Conservation (phyloP, 345 rosid species). For the Orychophragmus violaceus region DNA sequence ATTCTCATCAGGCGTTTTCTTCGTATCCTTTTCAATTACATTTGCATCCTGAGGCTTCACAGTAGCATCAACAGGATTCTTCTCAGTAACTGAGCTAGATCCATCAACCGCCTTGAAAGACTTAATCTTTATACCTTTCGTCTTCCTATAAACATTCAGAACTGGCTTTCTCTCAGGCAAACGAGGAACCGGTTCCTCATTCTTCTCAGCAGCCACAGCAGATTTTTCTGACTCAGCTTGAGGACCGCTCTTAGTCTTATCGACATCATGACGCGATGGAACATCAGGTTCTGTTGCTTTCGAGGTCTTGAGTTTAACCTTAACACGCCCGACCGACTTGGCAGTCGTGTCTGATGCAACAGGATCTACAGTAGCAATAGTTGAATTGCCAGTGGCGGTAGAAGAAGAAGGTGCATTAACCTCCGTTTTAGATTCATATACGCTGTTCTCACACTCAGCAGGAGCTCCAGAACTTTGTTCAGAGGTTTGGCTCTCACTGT, state of each 20-base stretch:
- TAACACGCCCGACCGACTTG: constrained; percentile 54
- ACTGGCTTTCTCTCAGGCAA: constrained; percentile 41
- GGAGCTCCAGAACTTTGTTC: constrained; percentile 38
- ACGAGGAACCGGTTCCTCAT: constrained; percentile 54
- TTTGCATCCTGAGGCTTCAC: constrained; percentile 26
- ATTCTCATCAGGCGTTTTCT: constrained; percentile 2
- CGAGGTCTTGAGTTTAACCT: constrained; percentile 74
- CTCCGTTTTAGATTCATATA: constrained; percentile 53
- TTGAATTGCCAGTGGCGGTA: constrained; percentile 54
- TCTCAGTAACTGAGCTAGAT: constrained; percentile 35
- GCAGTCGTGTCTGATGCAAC: constrained; percentile 42
- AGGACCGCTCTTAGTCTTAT: constrained; percentile 54
- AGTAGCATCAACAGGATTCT: constrained; percentile 24
- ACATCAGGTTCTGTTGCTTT: constrained; percentile 53
- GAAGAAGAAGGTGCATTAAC: constrained; percentile 70
- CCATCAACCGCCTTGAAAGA: constrained; percentile 43
- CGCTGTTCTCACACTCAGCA: constrained; percentile 39
- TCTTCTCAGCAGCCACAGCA: constrained; percentile 40
- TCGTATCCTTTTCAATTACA: constrained; percentile 24
- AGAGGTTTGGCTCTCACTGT: constrained; percentile 25
- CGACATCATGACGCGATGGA: constrained; percentile 42
- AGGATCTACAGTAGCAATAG: constrained; percentile 43
- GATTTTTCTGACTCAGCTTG: constrained; percentile 44
- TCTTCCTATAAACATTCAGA: constrained; percentile 54
- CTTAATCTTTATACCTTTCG: constrained; percentile 74